Evolutionary conservation across 768 basidiomycete genomes (phyloP), one percentile per base, ranked within the genome.

Genomic region (Auricularia sp.): DNA sequence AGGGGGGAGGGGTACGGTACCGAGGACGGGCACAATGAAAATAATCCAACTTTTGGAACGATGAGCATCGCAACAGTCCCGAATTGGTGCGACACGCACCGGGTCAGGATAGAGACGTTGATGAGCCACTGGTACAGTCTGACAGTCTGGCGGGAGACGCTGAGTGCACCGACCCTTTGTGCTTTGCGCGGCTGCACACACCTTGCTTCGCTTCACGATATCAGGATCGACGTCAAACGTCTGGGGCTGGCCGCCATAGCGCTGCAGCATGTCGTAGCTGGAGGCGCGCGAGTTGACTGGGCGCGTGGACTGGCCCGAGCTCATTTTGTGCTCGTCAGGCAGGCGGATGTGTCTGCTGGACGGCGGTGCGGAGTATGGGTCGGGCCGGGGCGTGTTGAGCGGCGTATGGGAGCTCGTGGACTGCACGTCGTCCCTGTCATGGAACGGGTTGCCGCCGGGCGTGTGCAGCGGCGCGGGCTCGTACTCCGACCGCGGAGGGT

Each of bases 1-100:
- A 59, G 24, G 10, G 10, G 18, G 34, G 13, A 24, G 29, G 16
- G 34, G 33, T 29, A 29, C 24, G 16, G 56, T 14, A 36, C 74
- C 83, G 45, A 91, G 76, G 34, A 92, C 74, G 1, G 92, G 92
- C 18, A 92, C 72, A 70, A 94, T 90, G 76, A 87, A 88, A 36
- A 93, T 67, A 24, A 85, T 78, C 91, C 91, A 93, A 44, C 56
- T 59, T 21, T 10, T 29, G 29, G 1, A 18, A 24, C 29, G 8
- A 29, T 59, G 4, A 34, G 21, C 14, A 56, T 11, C 54, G n/a
- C 54, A 56, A 13, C 11, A 18, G 54, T 16, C 54, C 10, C 16
- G 16, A 18, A 21, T 56, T n/a, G n/a, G 29, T 16, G 54, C 16
- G 11, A 21, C 11, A 24, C 56, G 56, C 56, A 59, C 56, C 92